Percentiles rank a stretch among this genome's conserved stretches.
Conservation (phyloP, 805 yeast genomes). For the Candida coquimbonensis region DNA sequence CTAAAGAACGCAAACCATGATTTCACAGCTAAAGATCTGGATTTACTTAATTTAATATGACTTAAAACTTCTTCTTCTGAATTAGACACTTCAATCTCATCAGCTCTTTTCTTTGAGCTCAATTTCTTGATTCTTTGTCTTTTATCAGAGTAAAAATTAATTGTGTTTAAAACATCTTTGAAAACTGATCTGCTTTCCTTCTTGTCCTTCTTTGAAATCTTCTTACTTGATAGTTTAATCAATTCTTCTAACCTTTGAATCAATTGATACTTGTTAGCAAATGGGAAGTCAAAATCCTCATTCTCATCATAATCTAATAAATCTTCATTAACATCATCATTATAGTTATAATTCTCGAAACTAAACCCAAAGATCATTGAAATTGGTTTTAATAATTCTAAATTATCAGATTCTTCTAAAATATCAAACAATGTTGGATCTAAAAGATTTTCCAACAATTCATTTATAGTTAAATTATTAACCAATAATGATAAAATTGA, state of each 20-base stretch:
- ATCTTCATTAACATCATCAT: constrained; percentile 35
- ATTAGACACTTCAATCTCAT: constrained; percentile 2
- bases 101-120: constrained; percentile 9
- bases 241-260: constrained; percentile 34
- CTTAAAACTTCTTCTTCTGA: constrained; percentile 13
- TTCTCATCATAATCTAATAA: constrained; percentile 33
- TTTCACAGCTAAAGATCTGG: constrained; percentile 22
- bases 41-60: constrained; percentile 21
- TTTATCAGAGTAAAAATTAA: constrained; percentile 32
- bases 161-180: constrained; percentile 47
- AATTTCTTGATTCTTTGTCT: constrained; percentile 28
- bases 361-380: constrained; percentile 21
- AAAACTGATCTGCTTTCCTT: constrained; percentile 52
- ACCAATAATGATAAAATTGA: constrained; percentile 16
- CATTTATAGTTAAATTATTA: constrained; percentile 11
- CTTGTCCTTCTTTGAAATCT: constrained; percentile 55
- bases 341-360: constrained; percentile 23
- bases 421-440: constrained; percentile 16
- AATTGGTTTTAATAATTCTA: constrained; percentile 19
- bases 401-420: constrained; percentile 11
- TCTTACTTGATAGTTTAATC: constrained; percentile 47
- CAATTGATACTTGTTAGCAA: constrained; percentile 44
- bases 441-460: constrained; percentile 15
- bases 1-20: constrained; percentile 25
- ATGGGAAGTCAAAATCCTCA: constrained; percentile 40